These are phyloP conservation scores for Rubus idaeus DNA, from an alignment of 306 rosid genomes.

Conservation along the genomic window DNA sequence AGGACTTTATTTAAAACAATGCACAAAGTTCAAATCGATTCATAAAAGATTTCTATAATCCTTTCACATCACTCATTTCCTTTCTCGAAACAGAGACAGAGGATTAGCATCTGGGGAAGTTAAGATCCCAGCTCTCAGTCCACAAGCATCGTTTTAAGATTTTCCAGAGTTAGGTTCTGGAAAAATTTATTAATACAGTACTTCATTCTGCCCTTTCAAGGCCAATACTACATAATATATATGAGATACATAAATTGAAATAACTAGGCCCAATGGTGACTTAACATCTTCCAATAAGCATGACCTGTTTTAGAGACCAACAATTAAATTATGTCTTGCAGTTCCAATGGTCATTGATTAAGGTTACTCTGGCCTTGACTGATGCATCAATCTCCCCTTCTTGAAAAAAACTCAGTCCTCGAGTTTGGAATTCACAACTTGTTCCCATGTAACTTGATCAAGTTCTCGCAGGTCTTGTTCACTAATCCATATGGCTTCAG, in stretches of 20 bases:
- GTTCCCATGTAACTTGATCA: neutral
- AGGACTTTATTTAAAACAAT: neutral
- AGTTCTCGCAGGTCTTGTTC: neutral
- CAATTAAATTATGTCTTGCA: too few species aligned
- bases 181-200: too few species aligned
- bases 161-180: neutral
- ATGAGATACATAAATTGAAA: neutral
- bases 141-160: too few species aligned
- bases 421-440: neutral
- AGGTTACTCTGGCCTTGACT: too few species aligned
- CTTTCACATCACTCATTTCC: neutral
- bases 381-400: neutral
- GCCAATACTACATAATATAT: neutral
- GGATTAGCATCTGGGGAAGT: neutral
- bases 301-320: neutral
- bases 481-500: neutral
- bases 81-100: constrained; percentile 2
- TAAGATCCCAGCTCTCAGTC: neutral
- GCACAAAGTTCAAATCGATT: neutral
- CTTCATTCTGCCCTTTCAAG: too few species aligned
- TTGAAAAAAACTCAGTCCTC: neutral
- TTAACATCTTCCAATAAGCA: neutral
- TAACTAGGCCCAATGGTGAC: neutral
- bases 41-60: neutral
- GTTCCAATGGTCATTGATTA: neutral